Percentiles rank a stretch among this genome's conserved stretches.
These are phyloP conservation scores for Blastobotrys terrestris DNA, from an alignment of 805 yeast genomes.

Conservation along the genomic window DNA sequence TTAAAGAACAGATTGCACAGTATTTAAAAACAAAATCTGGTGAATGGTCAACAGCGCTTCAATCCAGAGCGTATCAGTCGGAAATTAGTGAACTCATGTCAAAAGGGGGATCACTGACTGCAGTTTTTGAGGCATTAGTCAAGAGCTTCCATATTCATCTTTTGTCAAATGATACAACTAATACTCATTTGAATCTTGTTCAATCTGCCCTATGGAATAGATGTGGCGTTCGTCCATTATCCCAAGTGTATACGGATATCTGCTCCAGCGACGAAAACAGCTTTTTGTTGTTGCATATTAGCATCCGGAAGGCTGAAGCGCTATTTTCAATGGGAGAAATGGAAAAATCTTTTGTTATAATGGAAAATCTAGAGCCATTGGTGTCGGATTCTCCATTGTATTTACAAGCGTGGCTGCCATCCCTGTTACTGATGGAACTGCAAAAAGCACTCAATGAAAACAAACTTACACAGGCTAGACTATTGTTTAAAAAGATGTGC, in stretches of 20 bases:
- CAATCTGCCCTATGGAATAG: constrained; percentile 18
- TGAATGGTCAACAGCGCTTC: constrained; percentile 28
- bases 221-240: constrained; percentile 14
- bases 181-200: constrained; percentile 6
- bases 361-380: constrained; percentile 6
- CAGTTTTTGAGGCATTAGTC: constrained; percentile 35
- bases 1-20: constrained; percentile 60
- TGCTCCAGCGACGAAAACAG: neutral
- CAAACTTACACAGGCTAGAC: constrained; percentile 6
- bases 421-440: constrained; percentile 9
- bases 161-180: constrained; percentile 9
- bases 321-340: constrained; percentile 8
- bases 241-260: constrained; percentile 14
- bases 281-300: constrained; percentile 5
- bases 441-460: constrained; percentile 9
- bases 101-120: constrained; percentile 21
- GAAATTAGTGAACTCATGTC: constrained; percentile 14
- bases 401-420: constrained; percentile 16
- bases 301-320: constrained; percentile 5
- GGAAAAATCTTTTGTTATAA: neutral
- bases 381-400: constrained; percentile 10
- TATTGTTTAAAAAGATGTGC: constrained; percentile 8
- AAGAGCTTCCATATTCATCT: constrained; percentile 18
- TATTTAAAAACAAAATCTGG: constrained; percentile 51
- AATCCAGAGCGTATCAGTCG: constrained; percentile 14